Percentiles rank a stretch among this genome's conserved stretches.
These are phyloP conservation scores for Geotrichum histeridarum DNA, from an alignment of 1,139 yeast genomes.

Conservation along the genomic window DNA sequence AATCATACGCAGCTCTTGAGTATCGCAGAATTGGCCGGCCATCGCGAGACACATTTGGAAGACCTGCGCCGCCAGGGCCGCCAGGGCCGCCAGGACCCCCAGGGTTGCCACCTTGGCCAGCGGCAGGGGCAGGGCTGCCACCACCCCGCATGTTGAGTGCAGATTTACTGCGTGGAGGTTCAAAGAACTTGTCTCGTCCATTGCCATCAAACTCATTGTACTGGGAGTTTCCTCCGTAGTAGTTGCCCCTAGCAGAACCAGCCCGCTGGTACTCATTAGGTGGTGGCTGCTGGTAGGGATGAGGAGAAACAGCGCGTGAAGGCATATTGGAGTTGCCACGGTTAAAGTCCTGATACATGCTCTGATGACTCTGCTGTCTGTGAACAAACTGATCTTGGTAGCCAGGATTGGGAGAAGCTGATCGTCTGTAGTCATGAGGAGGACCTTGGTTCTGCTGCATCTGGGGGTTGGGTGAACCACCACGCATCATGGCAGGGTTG, in stretches of 20 bases:
- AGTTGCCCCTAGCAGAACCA: slow-evolving; percentile 8
- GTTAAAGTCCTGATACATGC: slow-evolving; percentile 11
- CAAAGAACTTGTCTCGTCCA: not conserved
- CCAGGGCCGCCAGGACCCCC: too few species aligned
- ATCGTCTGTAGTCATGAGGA: slow-evolving; percentile 3
- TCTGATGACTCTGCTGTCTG: slow-evolving; percentile 3
- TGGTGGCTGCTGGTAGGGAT: slow-evolving; percentile 11
- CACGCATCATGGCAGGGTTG: slow-evolving; percentile 19
- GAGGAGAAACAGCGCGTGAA: slow-evolving; percentile 4
- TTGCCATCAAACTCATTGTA: not conserved
- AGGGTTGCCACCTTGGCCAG: too few species aligned
- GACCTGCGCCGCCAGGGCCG: slow-evolving; percentile 21
- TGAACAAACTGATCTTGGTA: slow-evolving; percentile 12
- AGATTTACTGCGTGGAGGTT: slow-evolving; percentile 6
- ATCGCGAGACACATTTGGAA: slow-evolving; percentile 41
- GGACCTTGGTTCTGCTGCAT: slow-evolving; percentile 5
- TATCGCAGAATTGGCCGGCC: slow-evolving; percentile 54
- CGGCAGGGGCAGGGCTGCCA: slow-evolving; percentile 22
- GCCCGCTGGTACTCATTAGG: slow-evolving; percentile 10
- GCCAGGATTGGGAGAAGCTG: slow-evolving; percentile 18
- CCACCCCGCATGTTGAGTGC: slow-evolving; percentile 6
- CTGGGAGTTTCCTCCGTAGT: slow-evolving; percentile 5
- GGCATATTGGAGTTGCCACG: not conserved
- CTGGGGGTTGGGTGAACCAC: slow-evolving; percentile 25
- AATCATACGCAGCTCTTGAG: slow-evolving; percentile 65